These are phyloP conservation scores for Rhododendron simsii DNA, from an alignment of 148 eudicot genomes.

Conservation along the genomic window DNA sequence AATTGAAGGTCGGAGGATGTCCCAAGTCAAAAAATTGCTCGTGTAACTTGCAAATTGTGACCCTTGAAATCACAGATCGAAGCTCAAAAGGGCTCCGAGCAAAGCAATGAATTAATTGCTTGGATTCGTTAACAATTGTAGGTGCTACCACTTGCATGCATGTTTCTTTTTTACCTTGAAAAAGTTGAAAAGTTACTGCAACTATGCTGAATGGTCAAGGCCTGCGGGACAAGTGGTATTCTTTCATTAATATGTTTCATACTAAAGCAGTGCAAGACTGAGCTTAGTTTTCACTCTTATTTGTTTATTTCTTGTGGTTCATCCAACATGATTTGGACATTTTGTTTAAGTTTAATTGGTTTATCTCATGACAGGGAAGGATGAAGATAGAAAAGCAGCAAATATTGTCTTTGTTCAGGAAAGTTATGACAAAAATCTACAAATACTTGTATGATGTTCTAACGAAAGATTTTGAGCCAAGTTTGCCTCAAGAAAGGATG, in stretches of 20 bases:
- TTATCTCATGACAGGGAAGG: conserved; percentile 1
- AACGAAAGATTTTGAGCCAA: conserved; percentile 2
- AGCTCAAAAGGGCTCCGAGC: not conserved
- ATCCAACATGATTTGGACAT: not conserved
- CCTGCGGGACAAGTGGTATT: not conserved
- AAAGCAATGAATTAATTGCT: not conserved
- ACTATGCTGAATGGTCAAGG: not conserved
- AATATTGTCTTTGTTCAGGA: conserved; percentile 7
- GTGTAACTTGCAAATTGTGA: not conserved
- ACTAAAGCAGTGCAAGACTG: not conserved
- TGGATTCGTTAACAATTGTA: not conserved
- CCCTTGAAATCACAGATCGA: not conserved
- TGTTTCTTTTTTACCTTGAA: not conserved
- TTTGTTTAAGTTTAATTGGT: not conserved
- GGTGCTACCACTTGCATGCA: not conserved
- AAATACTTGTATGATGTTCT: conserved; percentile 7
- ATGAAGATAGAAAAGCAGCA: conserved; percentile 21
- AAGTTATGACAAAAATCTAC: conserved; percentile 9
- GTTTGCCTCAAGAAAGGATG: not conserved
- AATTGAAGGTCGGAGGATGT: not conserved
- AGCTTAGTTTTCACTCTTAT: not conserved
- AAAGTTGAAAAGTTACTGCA: not conserved
- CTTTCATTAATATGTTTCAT: not conserved
- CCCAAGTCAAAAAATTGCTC: not conserved
- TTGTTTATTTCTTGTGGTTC: not conserved